These are phyloP conservation scores for Papiliotrema nemorosa DNA, from an alignment of 1,284 basidiomycete species.

Conservation along the genomic window DNA sequence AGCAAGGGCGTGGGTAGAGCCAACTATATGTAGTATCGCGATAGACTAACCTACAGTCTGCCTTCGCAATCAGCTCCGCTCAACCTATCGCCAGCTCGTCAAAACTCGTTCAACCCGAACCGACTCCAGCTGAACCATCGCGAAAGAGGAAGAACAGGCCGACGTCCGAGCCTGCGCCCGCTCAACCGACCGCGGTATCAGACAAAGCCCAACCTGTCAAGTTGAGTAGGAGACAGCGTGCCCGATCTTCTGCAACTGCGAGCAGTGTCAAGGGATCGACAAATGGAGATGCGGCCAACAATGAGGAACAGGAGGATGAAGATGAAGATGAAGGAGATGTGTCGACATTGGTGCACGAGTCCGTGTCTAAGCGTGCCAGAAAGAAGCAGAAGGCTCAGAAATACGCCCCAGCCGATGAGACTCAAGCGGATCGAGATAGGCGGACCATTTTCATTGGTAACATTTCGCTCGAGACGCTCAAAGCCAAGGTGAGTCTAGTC, in stretches of 20 bases:
- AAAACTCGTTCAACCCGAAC: constrained; percentile 3
- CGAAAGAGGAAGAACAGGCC: constrained; percentile 21
- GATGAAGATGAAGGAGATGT: constrained; percentile 13
- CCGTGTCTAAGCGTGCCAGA: constrained; percentile 29
- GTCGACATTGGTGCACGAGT: constrained; percentile 47
- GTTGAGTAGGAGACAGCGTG: too few species aligned
- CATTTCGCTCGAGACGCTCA: constrained; percentile 69
- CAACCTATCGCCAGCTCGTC: constrained; percentile 16
- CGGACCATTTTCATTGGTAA: constrained; percentile 95
- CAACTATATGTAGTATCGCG: background rate
- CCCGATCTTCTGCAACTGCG: too few species aligned
- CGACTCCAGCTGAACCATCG: constrained; percentile 15
- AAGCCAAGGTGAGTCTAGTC: constrained; percentile 60
- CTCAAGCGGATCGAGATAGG: constrained; percentile 63
- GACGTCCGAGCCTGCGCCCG: background rate
- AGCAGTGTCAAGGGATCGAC: constrained; percentile 23
- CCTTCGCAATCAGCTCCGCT: constrained; percentile 22
- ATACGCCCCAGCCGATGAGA: constrained; percentile 64
- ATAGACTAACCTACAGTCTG: constrained; percentile 20
- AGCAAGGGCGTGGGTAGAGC: constrained; percentile 43
- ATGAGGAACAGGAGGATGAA: constrained; percentile 26
- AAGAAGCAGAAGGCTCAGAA: constrained; percentile 20
- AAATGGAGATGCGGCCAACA: constrained; percentile 15
- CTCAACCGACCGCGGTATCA: too few species aligned
- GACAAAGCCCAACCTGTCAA: too few species aligned